phyloP scores from a whole-genome alignment of 2,329 filamentous ascomycete genomes.

The Thermochaetoides dissita region DNA sequence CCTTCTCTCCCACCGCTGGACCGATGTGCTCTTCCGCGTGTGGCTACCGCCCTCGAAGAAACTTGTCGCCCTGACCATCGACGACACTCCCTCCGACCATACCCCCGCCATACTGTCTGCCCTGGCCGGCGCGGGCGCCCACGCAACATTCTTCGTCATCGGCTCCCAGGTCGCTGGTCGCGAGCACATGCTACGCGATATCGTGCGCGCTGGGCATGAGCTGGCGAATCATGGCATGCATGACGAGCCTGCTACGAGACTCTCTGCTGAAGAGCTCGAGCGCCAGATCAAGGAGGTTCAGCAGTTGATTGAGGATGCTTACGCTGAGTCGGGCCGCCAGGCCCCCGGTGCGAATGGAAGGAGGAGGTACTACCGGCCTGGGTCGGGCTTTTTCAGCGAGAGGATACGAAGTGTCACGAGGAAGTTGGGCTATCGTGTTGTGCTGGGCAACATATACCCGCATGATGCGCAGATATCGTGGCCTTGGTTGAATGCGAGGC shows the following conservation, averaged over 20 bases:
- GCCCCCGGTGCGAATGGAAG: background rate
- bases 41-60: slow-evolving; percentile 32
- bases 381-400: slow-evolving; percentile 67
- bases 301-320: slow-evolving; percentile 41
- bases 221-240: slow-evolving; percentile 82
- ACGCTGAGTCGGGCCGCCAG: slow-evolving; percentile 28
- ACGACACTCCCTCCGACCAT: slow-evolving; percentile 66
- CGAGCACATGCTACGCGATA: slow-evolving; percentile 39
- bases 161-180: slow-evolving; percentile 52
- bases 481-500: slow-evolving; percentile 55
- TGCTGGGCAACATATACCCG: slow-evolving; percentile 76
- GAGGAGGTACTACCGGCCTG: slow-evolving; percentile 64
- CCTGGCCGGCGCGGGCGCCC: slow-evolving; percentile 50
- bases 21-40: slow-evolving; percentile 66
- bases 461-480: slow-evolving; percentile 77
- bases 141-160: slow-evolving; percentile 81
- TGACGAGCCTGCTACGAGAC: slow-evolving; percentile 58
- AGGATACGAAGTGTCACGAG: slow-evolving; percentile 50
- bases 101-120: slow-evolving; percentile 57
- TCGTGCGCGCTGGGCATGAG: slow-evolving; percentile 52
- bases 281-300: slow-evolving; percentile 54
- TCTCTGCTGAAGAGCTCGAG: slow-evolving; percentile 45
- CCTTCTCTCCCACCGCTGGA: slow-evolving; percentile 58
- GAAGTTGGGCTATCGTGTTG: slow-evolving; percentile 52
- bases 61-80: slow-evolving; percentile 69